Base-by-base conservation (phyloP, 805 yeast genomes). In the Saccharomycopsis oosterbeekiorum region DNA sequence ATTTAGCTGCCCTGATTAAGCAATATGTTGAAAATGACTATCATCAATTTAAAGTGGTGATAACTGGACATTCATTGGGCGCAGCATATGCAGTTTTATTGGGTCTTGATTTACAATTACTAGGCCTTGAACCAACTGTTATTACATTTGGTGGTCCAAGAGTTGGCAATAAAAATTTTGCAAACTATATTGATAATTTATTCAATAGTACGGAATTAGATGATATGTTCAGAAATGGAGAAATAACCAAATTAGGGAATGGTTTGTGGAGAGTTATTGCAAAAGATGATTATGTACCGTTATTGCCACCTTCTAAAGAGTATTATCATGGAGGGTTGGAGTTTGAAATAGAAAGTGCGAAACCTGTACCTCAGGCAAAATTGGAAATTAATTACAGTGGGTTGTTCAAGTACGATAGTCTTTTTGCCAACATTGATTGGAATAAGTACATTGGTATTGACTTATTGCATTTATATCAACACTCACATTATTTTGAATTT, bases 21-120 rank as follows among this genome's bases (percentile, higher is more conserved):
- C 63, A 66, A 1, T 66, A 78, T 19, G 69, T 73, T 21, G 62
- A 70, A 11, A 67, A 73, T 17, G 67, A 73, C 17, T 71, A 78
- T 67, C 80, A 83, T 0, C 78, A 76, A 26, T 85, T 83, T 68
- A 69, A 75, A 21, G 62, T 86, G 4, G 76, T 80, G 1, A 76
- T 85, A 1, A 74, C 84, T 0, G 96, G 96, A 0, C 96, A 89
- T 71, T 88, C 94, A 0, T 71, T 88, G 51, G 92, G 91, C 2
- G 96, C 85, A 6, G 91, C 92, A 0, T 70, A 86, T 58, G 85
- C 91, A 1, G 71, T 77, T 3, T 71, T 88, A 40, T 78, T 82
- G 9, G 93, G 87, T 0, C 75, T 83, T 24, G 94, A 88, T 67
- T 75, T 85, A 56, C 72, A 78, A 60, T 67, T 82, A 19, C 65